A percentile compares a stretch with the other conserved stretches of the same genome.
These are phyloP conservation scores for Ogataea trehaloabstinens DNA, from an alignment of 805 yeast species.

Conservation along the genomic window DNA sequence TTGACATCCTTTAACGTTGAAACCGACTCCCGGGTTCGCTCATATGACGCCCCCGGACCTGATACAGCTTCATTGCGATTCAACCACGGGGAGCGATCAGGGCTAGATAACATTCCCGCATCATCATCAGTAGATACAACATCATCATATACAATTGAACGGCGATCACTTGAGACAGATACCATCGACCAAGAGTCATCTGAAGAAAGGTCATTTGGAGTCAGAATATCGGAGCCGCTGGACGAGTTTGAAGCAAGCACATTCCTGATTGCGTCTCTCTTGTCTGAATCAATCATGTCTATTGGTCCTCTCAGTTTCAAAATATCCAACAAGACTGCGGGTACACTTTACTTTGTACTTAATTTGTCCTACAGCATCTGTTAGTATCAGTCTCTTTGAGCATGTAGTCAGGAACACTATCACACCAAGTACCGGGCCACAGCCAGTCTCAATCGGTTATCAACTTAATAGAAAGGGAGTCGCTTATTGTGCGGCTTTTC, in stretches of 20 bases:
- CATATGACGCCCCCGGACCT: not conserved
- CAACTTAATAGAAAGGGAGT: too few relatives aligned
- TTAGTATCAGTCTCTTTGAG: too few relatives aligned
- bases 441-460: too few relatives aligned
- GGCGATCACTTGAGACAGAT: slow-evolving; percentile 13
- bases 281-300: too few relatives aligned
- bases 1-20: slow-evolving; percentile 16
- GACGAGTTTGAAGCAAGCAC: not conserved
- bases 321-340: too few relatives aligned
- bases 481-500: too few relatives aligned
- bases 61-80: not conserved
- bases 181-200: slow-evolving; percentile 25
- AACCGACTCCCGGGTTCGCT: slow-evolving; percentile 13
- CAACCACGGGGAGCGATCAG: not conserved
- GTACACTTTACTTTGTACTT: too few relatives aligned
- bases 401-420: too few relatives aligned
- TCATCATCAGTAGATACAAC: slow-evolving; percentile 23
- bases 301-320: too few relatives aligned
- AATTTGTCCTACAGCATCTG: too few relatives aligned
- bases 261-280: not conserved
- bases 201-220: slow-evolving; percentile 20
- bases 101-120: slow-evolving; percentile 1
- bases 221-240: slow-evolving; percentile 16
- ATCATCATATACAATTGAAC: slow-evolving; percentile 13
- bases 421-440: too few relatives aligned